Evolutionary conservation across 1,284 basidiomycete species (phyloP).

Genomic region (Tausonia pullulans): DNA sequence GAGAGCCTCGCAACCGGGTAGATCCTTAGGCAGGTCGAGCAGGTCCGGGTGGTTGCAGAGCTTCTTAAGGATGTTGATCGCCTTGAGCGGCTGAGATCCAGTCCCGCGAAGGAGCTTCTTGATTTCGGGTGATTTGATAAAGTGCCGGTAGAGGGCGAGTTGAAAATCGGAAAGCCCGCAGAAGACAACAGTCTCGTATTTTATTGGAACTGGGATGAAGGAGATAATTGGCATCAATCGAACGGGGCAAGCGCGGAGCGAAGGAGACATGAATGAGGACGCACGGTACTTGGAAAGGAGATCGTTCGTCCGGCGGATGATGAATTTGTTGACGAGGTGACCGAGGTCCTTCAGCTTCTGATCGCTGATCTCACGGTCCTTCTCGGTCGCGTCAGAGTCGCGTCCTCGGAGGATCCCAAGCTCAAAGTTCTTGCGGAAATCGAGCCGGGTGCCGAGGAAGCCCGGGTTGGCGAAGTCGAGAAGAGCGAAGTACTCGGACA

Average conservation of each 20-base stretch:
- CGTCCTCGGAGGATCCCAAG: slow-evolving; percentile 85
- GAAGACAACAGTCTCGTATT: slow-evolving; percentile 99
- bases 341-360: slow-evolving; percentile 88
- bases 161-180: slow-evolving; percentile 84
- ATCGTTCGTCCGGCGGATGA: slow-evolving; percentile 95
- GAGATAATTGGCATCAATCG: neutral
- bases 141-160: slow-evolving; percentile 75
- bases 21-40: slow-evolving; percentile 72
- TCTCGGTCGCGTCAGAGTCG: slow-evolving; percentile 78
- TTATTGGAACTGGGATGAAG: slow-evolving; percentile 69
- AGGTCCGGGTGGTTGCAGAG: slow-evolving; percentile 96
- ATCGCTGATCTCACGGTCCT: slow-evolving; percentile 70
- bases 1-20: slow-evolving; percentile 70
- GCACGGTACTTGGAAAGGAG: slow-evolving; percentile 88
- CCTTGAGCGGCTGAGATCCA: slow-evolving; percentile 91
- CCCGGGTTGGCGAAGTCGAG: slow-evolving; percentile 96
- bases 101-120: slow-evolving; percentile 79
- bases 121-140: slow-evolving; percentile 90
- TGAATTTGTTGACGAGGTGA: slow-evolving; percentile 85
- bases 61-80: slow-evolving; percentile 94
- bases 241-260: neutral
- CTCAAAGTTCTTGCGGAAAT: slow-evolving; percentile 97
- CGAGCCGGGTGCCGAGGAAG: slow-evolving; percentile 78
- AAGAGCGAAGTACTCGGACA: slow-evolving; percentile 93
- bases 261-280: slow-evolving; percentile 31